These are phyloP conservation scores for Xylaria polymorpha DNA, from an alignment of 2,329 filamentous ascomycete species.

Conservation along the genomic window DNA sequence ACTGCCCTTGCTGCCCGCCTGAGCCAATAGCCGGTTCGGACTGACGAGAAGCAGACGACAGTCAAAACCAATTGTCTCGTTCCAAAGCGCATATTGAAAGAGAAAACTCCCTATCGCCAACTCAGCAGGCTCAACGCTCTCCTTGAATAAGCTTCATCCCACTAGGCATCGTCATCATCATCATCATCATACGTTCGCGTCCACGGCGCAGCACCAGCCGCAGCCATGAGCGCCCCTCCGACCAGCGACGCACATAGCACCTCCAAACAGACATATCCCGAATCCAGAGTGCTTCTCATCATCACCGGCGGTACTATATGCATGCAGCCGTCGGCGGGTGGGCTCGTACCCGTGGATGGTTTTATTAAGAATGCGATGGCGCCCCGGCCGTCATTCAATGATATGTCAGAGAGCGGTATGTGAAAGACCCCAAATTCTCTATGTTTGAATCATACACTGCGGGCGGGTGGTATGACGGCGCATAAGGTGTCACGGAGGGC, in stretches of 20 bases:
- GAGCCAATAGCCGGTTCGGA: neutral
- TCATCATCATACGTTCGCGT: neutral
- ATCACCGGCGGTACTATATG: conserved; percentile 93
- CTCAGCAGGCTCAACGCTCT: neutral
- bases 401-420: conserved; percentile 67
- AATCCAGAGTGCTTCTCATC: conserved; percentile 87
- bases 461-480: neutral
- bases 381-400: conserved; percentile 86
- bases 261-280: conserved; percentile 61
- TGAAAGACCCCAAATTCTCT: conserved; percentile 19
- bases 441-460: neutral
- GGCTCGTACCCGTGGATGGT: conserved; percentile 81
- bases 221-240: conserved; percentile 44
- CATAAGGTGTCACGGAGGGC: neutral
- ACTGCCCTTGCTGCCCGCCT: neutral
- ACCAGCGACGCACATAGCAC: conserved; percentile 41
- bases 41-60: conserved; percentile 1
- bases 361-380: conserved; percentile 87
- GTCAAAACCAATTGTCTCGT: neutral
- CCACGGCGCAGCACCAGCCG: neutral
- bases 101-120: neutral
- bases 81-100: neutral
- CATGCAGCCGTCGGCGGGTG: conserved; percentile 85
- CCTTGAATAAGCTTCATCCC: neutral
- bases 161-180: too few species aligned